These are phyloP conservation scores for Wallacemonas collosoma DNA, from an alignment of 208 protist genomes.

Conservation along the genomic window DNA sequence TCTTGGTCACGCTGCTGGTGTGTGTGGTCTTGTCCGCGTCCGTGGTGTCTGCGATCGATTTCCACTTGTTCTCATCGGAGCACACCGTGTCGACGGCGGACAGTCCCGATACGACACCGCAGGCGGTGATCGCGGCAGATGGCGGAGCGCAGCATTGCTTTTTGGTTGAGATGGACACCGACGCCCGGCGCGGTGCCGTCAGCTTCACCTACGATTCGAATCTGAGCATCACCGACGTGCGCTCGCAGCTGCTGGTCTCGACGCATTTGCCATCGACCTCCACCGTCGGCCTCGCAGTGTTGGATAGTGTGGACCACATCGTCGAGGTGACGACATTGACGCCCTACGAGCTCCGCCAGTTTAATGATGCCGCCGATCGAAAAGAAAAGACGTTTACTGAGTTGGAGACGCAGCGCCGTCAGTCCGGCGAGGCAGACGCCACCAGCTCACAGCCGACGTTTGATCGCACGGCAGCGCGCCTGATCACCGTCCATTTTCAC, in stretches of 20 bases:
- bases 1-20: background rate
- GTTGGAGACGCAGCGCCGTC: background rate
- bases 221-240: constrained; percentile 25
- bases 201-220: constrained; percentile 46
- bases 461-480: background rate
- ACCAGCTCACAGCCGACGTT: background rate
- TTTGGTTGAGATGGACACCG: constrained; percentile 11
- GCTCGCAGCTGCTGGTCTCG: constrained; percentile 31
- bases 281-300: constrained; percentile 15
- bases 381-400: constrained; percentile 3
- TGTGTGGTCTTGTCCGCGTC: background rate
- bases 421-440: no score
- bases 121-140: background rate
- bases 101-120: background rate
- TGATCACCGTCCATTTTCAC: constrained; percentile 18
- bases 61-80: constrained; percentile 14
- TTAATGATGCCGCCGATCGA: constrained; percentile 13
- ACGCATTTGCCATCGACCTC: constrained; percentile 29
- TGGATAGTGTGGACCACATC: constrained; percentile 25
- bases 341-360: constrained; percentile 22
- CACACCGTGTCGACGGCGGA: constrained; percentile 9
- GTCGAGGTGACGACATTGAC: constrained; percentile 17
- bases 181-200: constrained; percentile 18
- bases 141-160: constrained; percentile 20
- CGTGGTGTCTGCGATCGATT: background rate